A percentile compares a stretch with the other conserved stretches of the same genome.
These are phyloP conservation scores for Caryopteris hybrid DNA, from an alignment of 305 asterid species.

Conservation along the genomic window DNA sequence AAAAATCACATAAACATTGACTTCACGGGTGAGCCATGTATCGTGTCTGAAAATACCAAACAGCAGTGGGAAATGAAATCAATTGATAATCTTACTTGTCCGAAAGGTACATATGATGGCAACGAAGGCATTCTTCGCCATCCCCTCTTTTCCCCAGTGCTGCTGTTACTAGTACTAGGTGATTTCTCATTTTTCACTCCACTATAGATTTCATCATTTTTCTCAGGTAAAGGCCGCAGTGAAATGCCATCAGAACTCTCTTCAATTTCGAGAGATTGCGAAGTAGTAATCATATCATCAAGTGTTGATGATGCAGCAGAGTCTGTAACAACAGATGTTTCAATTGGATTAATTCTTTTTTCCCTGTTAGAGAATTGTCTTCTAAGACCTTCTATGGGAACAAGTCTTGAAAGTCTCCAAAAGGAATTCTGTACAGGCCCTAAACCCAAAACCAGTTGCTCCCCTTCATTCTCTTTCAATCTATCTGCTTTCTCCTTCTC, in stretches of 20 bases:
- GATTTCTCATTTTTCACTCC: slow-evolving; percentile 55
- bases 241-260: slow-evolving; percentile 97
- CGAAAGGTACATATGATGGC: slow-evolving; percentile 97
- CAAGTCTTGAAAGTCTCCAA: slow-evolving; percentile 98
- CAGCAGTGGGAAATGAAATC: not conserved
- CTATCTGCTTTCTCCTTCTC: slow-evolving; percentile 57
- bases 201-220: slow-evolving; percentile 45
- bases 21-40: not conserved
- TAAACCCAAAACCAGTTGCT: slow-evolving; percentile 89
- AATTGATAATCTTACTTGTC: slow-evolving; percentile 57
- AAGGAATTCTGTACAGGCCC: slow-evolving; percentile 96
- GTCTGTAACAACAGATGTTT: slow-evolving; percentile 40
- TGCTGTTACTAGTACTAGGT: slow-evolving; percentile 32
- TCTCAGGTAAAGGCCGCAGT: slow-evolving; percentile 69
- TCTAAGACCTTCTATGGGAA: slow-evolving; percentile 82
- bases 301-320: slow-evolving; percentile 56
- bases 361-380: slow-evolving; percentile 59
- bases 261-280: slow-evolving; percentile 92
- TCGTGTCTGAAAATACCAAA: not conserved
- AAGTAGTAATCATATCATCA: slow-evolving; percentile 56
- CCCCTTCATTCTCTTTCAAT: slow-evolving; percentile 67
- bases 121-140: slow-evolving; percentile 85
- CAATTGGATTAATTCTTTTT: slow-evolving; percentile 45
- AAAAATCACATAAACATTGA: not conserved
- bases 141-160: slow-evolving; percentile 44